Base-by-base conservation (phyloP, 345 rosid genomes). In the Linum trigynum region DNA sequence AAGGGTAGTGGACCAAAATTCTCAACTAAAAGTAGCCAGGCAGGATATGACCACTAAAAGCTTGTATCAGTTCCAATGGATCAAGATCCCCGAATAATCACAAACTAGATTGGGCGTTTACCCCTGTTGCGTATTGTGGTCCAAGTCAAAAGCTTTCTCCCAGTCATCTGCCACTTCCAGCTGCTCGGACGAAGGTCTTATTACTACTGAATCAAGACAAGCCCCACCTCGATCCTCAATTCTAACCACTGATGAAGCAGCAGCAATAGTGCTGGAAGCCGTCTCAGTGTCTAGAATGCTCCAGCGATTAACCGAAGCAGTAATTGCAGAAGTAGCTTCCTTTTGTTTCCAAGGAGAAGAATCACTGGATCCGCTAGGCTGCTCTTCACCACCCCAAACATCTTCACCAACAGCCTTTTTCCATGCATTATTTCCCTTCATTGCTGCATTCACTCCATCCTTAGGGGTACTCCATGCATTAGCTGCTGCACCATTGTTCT, bases 91-190 rank as follows among this genome's bases (percentile, higher is more conserved):
- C 32, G 32, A 23, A 23, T 0, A 23, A 23, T 23, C 32, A 23
- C 32, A 23, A 23, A 23, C 32, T 23, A 23, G 32, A 23, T 23
- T 23, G 32, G 32, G 32, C 32, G 32, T 23, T 23, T 23, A 23
- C 32, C 32, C 32, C 53, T 43, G 6, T 11, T 48, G 53, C 53
- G 14, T 15, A 48, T 48, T 51, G 57, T 70, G 63, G 42, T 62
- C 73, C 79, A 76, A 81, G 32, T 89, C 91, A 59, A 76, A 92
- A 67, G 87, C 94, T 66, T 90, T 82, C 75, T 90, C 97, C 98
- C 97, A 90, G 67, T 90, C 91, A 69, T 92, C 96, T 41, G 75
- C 90, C 62, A 88, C 96, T 39, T 83, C 85, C 0, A 66, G 55
- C 67, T 38, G 57, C 66, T 78, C 83, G 32, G 32, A 23, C 32